A percentile compares a stretch with the other conserved stretches of the same genome.
Conservation (phyloP, 2,329 filamentous ascomycete genomes). For the Xylariomycetidae sp. region DNA sequence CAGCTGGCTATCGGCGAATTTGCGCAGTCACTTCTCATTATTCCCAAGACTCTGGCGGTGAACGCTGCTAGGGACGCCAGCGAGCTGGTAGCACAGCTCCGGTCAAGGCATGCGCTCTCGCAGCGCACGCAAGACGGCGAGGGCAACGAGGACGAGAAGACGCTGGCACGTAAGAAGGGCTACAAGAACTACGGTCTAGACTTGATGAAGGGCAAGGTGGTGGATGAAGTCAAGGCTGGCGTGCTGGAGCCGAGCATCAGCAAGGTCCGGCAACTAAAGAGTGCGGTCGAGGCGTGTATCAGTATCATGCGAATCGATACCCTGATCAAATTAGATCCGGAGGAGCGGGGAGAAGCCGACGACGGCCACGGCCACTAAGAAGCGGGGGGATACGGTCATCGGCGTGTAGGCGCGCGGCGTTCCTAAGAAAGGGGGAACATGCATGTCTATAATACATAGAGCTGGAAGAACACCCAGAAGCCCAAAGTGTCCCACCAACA, state of each 20-base stretch:
- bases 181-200: conserved; percentile 99
- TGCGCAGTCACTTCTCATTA: conserved; percentile 85
- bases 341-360: conserved; percentile 67
- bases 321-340: conserved; percentile 94
- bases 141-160: conserved; percentile 79
- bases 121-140: conserved; percentile 88
- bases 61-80: conserved; percentile 96
- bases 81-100: conserved; percentile 90
- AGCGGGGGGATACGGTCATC: conserved; percentile 6
- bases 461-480: no score
- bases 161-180: conserved; percentile 84
- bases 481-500: no score
- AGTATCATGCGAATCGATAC: conserved; percentile 99
- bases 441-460: conserved; percentile 10
- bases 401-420: conserved; percentile 13
- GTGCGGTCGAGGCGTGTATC: conserved; percentile 95
- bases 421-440: conserved; percentile 5
- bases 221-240: conserved; percentile 89
- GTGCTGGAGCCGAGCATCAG: conserved; percentile 96
- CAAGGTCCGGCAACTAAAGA: conserved; percentile 97
- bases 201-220: conserved; percentile 79
- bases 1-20: conserved; percentile 98
- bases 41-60: conserved; percentile 93
- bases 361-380: conserved; percentile 78
- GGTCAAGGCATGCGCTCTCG: conserved; percentile 87